A percentile compares a stretch with the other conserved stretches of the same genome.
Evolutionary conservation across 2,329 filamentous ascomycete species (phyloP).

Genomic region (Fusarium sp.): DNA sequence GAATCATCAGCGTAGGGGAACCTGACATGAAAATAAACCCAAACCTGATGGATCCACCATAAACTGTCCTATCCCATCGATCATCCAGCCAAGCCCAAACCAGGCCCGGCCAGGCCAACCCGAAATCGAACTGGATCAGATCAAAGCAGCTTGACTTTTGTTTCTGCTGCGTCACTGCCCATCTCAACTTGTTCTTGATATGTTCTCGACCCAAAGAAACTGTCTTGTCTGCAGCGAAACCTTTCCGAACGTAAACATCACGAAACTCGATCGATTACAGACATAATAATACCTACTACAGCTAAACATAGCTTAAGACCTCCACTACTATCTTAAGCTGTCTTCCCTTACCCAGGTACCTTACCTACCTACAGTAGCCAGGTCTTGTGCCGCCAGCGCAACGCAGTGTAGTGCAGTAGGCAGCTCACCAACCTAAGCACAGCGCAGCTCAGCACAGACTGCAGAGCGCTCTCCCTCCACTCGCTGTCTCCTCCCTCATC

Average conservation of each 20-base stretch:
- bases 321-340: neutral
- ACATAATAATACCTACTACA: neutral
- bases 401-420: neutral
- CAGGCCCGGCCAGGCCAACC: constrained; percentile 21
- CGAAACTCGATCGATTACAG: neutral
- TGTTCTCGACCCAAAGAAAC: constrained; percentile 9
- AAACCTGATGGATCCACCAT: constrained; percentile 31
- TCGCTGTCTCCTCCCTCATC: constrained; percentile 34
- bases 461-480: constrained; percentile 28
- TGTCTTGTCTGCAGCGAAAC: constrained; percentile 4
- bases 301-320: neutral
- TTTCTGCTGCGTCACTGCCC: constrained; percentile 39
- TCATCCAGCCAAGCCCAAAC: constrained; percentile 9
- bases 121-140: constrained; percentile 36
- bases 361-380: neutral
- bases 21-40: constrained; percentile 15
- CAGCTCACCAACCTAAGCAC: constrained; percentile 1
- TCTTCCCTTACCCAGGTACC: neutral
- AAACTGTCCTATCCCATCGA: constrained; percentile 34
- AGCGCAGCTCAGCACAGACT: constrained; percentile 31
- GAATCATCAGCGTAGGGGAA: constrained; percentile 10
- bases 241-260: neutral
- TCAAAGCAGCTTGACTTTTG: constrained; percentile 34
- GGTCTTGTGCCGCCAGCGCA: constrained; percentile 14
- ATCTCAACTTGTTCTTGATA: constrained; percentile 24